These are phyloP conservation scores for Euptelea pleiosperma DNA, from an alignment of 164 flowering plant species.

Conservation along the genomic window DNA sequence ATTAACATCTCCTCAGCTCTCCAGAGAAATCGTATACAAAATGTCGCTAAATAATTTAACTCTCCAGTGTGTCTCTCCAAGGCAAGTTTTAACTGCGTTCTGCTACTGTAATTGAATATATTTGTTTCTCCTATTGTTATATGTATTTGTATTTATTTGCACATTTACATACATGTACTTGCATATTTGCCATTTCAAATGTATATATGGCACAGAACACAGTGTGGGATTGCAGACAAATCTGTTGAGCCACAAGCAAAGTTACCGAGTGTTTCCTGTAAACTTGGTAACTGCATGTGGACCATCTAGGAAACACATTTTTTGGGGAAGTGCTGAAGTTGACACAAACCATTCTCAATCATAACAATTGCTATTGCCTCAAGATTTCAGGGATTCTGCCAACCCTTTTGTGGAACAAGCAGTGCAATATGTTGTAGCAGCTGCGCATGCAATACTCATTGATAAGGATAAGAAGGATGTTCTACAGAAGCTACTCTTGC, in stretches of 20 bases:
- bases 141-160: neutral
- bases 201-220: constrained; percentile 1
- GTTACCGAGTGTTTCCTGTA: neutral
- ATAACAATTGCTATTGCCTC: constrained; percentile 10
- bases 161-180: neutral
- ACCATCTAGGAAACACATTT: neutral
- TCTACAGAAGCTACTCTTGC: constrained; percentile 61
- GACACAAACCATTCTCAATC: neutral
- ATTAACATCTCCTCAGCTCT: constrained; percentile 90
- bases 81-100: constrained; percentile 44
- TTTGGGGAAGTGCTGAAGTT: neutral
- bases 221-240: neutral
- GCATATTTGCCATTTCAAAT: neutral
- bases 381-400: constrained; percentile 56
- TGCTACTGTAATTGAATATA: neutral
- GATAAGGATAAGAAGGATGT: constrained; percentile 51
- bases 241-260: no score
- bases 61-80: constrained; percentile 61
- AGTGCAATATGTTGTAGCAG: constrained; percentile 72
- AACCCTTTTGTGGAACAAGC: constrained; percentile 97
- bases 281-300: neutral
- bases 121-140: neutral
- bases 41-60: constrained; percentile 58
- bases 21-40: constrained; percentile 73
- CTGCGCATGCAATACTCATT: constrained; percentile 56